These are phyloP conservation scores for Curvularia sp. DNA, from an alignment of 2,329 filamentous ascomycete species.

Conservation along the genomic window DNA sequence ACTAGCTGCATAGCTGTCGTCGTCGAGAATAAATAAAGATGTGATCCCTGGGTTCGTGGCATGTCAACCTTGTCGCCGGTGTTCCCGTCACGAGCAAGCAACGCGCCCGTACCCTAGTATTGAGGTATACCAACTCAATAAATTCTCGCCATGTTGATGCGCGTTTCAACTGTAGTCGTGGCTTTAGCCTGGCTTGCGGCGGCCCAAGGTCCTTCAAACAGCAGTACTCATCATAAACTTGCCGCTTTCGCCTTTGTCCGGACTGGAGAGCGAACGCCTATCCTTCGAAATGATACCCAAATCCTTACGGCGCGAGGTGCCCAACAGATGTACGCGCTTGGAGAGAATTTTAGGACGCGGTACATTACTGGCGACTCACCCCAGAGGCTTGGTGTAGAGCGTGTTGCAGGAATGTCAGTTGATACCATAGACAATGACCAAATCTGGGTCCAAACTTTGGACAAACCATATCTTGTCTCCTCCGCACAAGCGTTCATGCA, in stretches of 20 bases:
- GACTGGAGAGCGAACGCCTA: slow-evolving; percentile 63
- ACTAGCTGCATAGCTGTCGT: slow-evolving; percentile 8
- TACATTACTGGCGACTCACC: slow-evolving; percentile 53
- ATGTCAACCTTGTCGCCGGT: slow-evolving; percentile 20
- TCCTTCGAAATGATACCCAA: slow-evolving; percentile 36
- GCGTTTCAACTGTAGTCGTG: slow-evolving; percentile 31
- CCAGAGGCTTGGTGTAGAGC: slow-evolving; percentile 35
- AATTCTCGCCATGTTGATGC: slow-evolving; percentile 37
- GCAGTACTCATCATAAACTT: slow-evolving; percentile 48
- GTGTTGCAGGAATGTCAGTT: slow-evolving; percentile 53
- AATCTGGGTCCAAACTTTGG: slow-evolving; percentile 57
- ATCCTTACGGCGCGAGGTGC: slow-evolving; percentile 63
- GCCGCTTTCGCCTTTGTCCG: slow-evolving; percentile 62
- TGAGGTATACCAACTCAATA: slow-evolving; percentile 14
- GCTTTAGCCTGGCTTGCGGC: slow-evolving; percentile 35
- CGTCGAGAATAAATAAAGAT: slow-evolving; percentile 17
- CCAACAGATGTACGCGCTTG: slow-evolving; percentile 60
- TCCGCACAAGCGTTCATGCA: slow-evolving; percentile 69
- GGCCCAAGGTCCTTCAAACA: slow-evolving; percentile 22
- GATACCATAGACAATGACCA: slow-evolving; percentile 57
- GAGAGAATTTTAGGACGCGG: slow-evolving; percentile 60
- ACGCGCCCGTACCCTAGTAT: slow-evolving; percentile 10
- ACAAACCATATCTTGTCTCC: slow-evolving; percentile 57
- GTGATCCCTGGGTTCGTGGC: slow-evolving; percentile 5
- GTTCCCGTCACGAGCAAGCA: slow-evolving; percentile 14